Evolutionary conservation across 2,329 filamentous ascomycete species (phyloP), one percentile per base, ranked within the genome.

Genomic region (Furcasterigmium furcatum): DNA sequence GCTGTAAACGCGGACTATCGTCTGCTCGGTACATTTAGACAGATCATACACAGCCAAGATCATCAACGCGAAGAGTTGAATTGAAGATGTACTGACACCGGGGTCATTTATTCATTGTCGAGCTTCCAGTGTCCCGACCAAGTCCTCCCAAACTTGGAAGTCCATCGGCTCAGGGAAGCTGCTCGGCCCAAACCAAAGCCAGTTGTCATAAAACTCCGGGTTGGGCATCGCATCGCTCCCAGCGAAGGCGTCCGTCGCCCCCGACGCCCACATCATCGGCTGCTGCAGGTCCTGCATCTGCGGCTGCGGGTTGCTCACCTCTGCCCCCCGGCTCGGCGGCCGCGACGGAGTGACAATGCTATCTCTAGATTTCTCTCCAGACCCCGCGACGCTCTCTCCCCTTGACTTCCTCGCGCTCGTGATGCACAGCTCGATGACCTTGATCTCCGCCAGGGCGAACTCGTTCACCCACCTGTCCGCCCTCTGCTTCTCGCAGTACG

Each of bases 391-490:
- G 14, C 30, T n/a, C 9, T 34, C 30, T n/a, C 30, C 8, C n/a
- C 30, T 14, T 14, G 48, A 47, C 14, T 52, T 52, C 10, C 46
- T 46, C 4, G 51, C 48, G 16, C 47, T 58, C 4, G 54, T 47
- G 40, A 70, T 65, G 50, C 67, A 71, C 9, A 71, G 54, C 53
- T 71, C 67, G 27, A 69, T 60, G 1, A 71, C 64, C 45, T 67
- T 67, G 13, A 71, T 62, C 51, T 70, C 68, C 1, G 65, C 65
- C 1, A 68, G 54, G 5, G 59, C 64, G 46, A 70, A 68, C 46
- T 69, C 64, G 45, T 68, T 69, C 22, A 64, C 44, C 66, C 67
- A 70, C 5, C 59, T 55, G 30, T 72, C 67, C n/a, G 56, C 57
- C 7, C 61, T 54, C 46, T 67, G 60, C 58, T 63, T 65, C 46